phyloP scores from a whole-genome alignment of 2,329 filamentous ascomycete species.

The Coniochaeta ligniaria region DNA sequence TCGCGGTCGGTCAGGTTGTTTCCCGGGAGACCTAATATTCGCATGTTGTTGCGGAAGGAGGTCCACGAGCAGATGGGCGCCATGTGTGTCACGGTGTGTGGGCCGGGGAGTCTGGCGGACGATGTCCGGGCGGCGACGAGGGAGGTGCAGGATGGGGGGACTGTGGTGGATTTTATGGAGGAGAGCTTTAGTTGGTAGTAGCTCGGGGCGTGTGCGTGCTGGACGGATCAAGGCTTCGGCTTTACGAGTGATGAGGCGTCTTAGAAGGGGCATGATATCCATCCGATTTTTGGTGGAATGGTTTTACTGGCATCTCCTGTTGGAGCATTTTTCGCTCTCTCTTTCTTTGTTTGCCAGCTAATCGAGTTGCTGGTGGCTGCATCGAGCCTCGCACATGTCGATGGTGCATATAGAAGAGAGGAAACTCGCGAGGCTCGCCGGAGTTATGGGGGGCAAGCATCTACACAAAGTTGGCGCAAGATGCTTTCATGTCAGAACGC shows the following conservation, averaged over 20 bases:
- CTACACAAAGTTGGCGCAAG: background rate
- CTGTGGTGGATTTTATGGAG: conserved; percentile 67
- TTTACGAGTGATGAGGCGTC: background rate
- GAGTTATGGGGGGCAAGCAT: background rate
- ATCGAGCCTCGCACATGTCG: background rate
- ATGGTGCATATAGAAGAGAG: background rate
- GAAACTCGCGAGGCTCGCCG: background rate
- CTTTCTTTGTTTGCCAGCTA: too few relatives aligned
- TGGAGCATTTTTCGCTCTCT: too few relatives aligned
- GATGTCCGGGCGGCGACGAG: conserved; percentile 66
- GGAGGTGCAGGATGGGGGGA: conserved; percentile 49
- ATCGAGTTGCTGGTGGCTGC: background rate
- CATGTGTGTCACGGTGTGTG: conserved; percentile 80
- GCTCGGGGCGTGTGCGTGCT: conserved; percentile 2
- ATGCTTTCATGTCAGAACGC: background rate
- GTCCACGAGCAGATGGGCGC: conserved; percentile 76
- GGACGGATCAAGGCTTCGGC: background rate
- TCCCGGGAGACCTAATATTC: conserved; percentile 78
- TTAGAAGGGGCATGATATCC: background rate
- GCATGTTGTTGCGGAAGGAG: conserved; percentile 73
- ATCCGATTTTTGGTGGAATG: background rate
- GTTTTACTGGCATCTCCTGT: background rate
- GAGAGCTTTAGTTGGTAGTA: conserved; percentile 64
- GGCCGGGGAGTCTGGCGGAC: conserved; percentile 67
- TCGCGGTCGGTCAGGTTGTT: conserved; percentile 85